Evolutionary conservation across 805 yeast species (phyloP), one percentile per base, ranked within the genome.

Genomic region (Saccharomycopsis olivae): DNA sequence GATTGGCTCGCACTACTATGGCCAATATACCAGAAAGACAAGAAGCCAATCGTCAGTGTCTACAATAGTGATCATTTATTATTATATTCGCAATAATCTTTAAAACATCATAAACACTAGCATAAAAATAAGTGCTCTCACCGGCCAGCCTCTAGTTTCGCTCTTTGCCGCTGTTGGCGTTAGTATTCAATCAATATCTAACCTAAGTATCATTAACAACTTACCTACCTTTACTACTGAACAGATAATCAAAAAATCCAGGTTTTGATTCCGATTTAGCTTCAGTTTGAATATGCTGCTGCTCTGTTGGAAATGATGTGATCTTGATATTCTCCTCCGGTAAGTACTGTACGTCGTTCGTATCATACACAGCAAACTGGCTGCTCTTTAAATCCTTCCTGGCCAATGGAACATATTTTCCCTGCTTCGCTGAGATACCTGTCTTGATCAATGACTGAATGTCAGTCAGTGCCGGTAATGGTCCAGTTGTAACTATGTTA

Each of bases 391-490:
- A 50, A 30, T 75, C 77, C 0, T 57, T 51, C 6, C 61, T 64
- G 2, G 59, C 43, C 6, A 80, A 52, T 3, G 60, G 51, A 6
- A 77, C 68, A 51, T 56, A 77, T 42, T 58, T 57, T 0, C 89
- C 89, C 35, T 53, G 57, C 8, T 56, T 51, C 0, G 60, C 63
- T 5, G 60, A 53, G 3, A 71, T 77, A 1, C 85, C 84, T 8
- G 51, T 53, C 21, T 60, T 59, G 30, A 78, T 66, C 36, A 77
- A 53, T 0, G 59, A 24, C 5, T 20, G 17, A 19, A 44, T 29
- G 60, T 4, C 57, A 54, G 1, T 71, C 74, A 60, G 63, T 32
- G 49, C 43, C 13, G 80, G 79, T n/a, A 72, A 49, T 0, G 70
- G 68, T 5, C 53, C 58, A 8, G 67, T 60, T 11, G 65, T 61